Conservation (phyloP, 331 rosid species). For the Pyrus hybrid region DNA sequence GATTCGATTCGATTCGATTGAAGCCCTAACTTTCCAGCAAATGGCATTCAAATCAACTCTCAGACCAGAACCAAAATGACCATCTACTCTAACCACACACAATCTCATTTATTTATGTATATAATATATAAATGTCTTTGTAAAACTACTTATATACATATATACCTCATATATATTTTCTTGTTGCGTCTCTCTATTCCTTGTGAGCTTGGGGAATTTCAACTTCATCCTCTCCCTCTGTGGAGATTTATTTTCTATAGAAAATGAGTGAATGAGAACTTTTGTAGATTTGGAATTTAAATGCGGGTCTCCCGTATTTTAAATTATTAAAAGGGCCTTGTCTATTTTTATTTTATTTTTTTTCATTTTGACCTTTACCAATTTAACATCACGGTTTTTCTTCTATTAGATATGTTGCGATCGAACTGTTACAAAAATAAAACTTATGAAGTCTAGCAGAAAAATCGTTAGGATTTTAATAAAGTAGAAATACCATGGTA, state of each 20-base stretch:
- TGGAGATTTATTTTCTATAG: not conserved
- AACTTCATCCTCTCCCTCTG: not conserved
- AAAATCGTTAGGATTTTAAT: too few species aligned
- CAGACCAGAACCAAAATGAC: not conserved
- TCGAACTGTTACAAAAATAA: too few species aligned
- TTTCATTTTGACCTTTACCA: not conserved
- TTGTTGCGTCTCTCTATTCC: too few species aligned
- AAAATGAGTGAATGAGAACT: not conserved
- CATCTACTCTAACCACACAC: not conserved
- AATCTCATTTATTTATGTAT: not conserved
- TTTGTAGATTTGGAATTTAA: not conserved
- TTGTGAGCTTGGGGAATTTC: not conserved
- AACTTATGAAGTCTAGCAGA: too few species aligned
- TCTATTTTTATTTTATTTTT: not conserved
- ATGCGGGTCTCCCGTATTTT: not conserved
- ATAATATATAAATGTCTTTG: not conserved
- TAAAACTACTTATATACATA: too few species aligned
- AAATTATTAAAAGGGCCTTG: not conserved
- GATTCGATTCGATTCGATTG: too few species aligned
- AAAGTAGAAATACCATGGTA: too few species aligned
- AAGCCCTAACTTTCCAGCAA: slow-evolving; percentile 1
- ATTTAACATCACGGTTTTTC: not conserved
- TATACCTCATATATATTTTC: not conserved
- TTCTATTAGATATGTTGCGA: too few species aligned
- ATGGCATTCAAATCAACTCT: not conserved